Conservation (phyloP, 306 rosid genomes). For the Cucumis sativus region Cucumber_9930_V3 NC_026656.2:746501-747000, state of each 20-base stretch:
- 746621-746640: slow-evolving; percentile 82
- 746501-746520: not conserved
- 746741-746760: slow-evolving; percentile 76
- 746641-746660: slow-evolving; percentile 53
- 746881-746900: slow-evolving; percentile 45
- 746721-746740: slow-evolving; percentile 83
- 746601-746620: slow-evolving; percentile 92
- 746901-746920: slow-evolving; percentile 69
- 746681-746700: slow-evolving; percentile 81
- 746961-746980: no score
- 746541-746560: slow-evolving; percentile 19
- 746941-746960: slow-evolving; percentile 25
- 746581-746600: slow-evolving; percentile 66
- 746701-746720: slow-evolving; percentile 68
- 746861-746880: slow-evolving; percentile 48
- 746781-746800: slow-evolving; percentile 88
- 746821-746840: slow-evolving; percentile 93
- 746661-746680: slow-evolving; percentile 61
- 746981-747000: no score
- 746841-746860: slow-evolving; percentile 91
- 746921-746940: slow-evolving; percentile 54
- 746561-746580: slow-evolving; percentile 79
- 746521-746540: not conserved
- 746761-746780: slow-evolving; percentile 82
- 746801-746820: slow-evolving; percentile 92